These are phyloP conservation scores for Diplodia mutila DNA, from an alignment of 2,329 filamentous ascomycete species.

Conservation along the genomic window DNA sequence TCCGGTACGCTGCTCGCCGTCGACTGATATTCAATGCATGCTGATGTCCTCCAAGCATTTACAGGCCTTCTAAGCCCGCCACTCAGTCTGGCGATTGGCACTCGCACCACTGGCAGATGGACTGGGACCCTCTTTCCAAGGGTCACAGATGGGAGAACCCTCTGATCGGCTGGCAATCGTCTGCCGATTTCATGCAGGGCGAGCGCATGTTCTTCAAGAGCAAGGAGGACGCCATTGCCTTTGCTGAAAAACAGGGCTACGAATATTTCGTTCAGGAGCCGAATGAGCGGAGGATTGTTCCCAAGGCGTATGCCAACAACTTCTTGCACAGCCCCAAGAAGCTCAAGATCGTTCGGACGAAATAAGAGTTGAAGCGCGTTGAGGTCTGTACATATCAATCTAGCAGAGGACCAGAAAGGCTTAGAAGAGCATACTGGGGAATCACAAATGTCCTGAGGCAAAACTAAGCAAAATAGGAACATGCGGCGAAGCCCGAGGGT, in stretches of 20 bases:
- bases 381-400: slow-evolving; percentile 20
- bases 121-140: slow-evolving; percentile 92
- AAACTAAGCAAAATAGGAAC: slow-evolving; percentile 48
- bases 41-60: slow-evolving; percentile 68
- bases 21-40: slow-evolving; percentile 28
- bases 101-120: slow-evolving; percentile 89
- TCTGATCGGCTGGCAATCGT: slow-evolving; percentile 98
- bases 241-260: slow-evolving; percentile 98
- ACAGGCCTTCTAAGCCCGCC: slow-evolving; percentile 86
- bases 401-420: not conserved
- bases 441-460: slow-evolving; percentile 25
- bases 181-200: slow-evolving; percentile 92
- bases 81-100: slow-evolving; percentile 93
- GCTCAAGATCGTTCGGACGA: slow-evolving; percentile 79
- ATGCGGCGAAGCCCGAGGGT: slow-evolving; percentile 44
- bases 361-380: slow-evolving; percentile 56
- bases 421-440: not conserved
- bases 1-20: slow-evolving; percentile 66
- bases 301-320: slow-evolving; percentile 97
- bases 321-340: slow-evolving; percentile 84
- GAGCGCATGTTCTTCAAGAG: slow-evolving; percentile 86
- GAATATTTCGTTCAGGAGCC: slow-evolving; percentile 99
- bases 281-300: slow-evolving; percentile 79
- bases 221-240: slow-evolving; percentile 92
- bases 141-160: slow-evolving; percentile 98